Conservation (phyloP, 2,329 filamentous ascomycete species). For the Xylariales sp. region DNA sequence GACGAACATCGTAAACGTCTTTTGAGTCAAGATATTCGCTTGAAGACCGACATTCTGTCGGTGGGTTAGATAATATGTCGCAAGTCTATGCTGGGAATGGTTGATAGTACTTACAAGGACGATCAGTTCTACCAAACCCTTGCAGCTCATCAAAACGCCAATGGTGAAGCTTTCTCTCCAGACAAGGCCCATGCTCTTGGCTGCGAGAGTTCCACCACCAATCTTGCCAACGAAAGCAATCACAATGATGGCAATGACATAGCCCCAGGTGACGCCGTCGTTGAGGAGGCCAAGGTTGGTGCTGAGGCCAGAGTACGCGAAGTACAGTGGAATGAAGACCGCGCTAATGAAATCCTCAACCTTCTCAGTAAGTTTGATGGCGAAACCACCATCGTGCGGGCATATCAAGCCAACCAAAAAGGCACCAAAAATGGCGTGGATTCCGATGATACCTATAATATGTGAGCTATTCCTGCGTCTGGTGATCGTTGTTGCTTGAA, state of each 20-base stretch:
- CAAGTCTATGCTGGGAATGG: not conserved
- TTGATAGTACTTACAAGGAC: constrained; percentile 62
- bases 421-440: constrained; percentile 91
- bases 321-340: constrained; percentile 86
- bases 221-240: constrained; percentile 86
- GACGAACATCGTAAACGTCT: constrained; percentile 76
- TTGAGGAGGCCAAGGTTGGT: constrained; percentile 84
- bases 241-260: constrained; percentile 76
- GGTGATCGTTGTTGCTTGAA: not conserved
- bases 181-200: constrained; percentile 68
- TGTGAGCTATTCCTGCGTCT: constrained; percentile 34
- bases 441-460: constrained; percentile 78
- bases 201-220: constrained; percentile 74
- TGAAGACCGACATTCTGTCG: constrained; percentile 64
- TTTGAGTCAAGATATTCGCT: constrained; percentile 64
- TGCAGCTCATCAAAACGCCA: constrained; percentile 91
- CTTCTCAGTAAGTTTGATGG: constrained; percentile 88
- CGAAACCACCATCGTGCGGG: constrained; percentile 84
- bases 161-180: constrained; percentile 91
- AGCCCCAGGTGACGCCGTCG: constrained; percentile 80
- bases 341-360: constrained; percentile 86
- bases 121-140: constrained; percentile 90
- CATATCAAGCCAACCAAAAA: constrained; percentile 88
- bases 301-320: constrained; percentile 84
- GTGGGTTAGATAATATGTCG: constrained; percentile 9